Evolutionary conservation across 176 grass and related monocot genomes (phyloP).

Genomic region (Oryza australiensis): DNA sequence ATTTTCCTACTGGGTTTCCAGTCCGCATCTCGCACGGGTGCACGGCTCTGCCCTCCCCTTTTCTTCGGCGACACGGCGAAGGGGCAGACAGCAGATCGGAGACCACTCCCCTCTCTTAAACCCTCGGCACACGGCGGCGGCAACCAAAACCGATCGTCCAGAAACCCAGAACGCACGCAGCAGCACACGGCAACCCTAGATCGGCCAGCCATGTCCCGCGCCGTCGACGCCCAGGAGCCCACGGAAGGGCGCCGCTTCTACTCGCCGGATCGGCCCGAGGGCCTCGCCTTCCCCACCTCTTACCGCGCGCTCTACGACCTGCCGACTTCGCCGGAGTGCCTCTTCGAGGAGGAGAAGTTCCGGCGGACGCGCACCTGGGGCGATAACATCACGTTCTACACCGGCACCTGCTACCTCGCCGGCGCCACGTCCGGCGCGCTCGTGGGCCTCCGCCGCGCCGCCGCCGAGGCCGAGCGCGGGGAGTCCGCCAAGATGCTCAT

Average conservation of each 20-base stretch:
- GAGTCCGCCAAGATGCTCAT: slow-evolving; percentile 57
- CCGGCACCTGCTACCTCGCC: slow-evolving; percentile 44
- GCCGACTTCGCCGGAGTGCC: slow-evolving; percentile 63
- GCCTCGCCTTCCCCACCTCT: neutral
- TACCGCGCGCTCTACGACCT: slow-evolving; percentile 58
- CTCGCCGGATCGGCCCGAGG: slow-evolving; percentile 27
- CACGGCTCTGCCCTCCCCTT: neutral
- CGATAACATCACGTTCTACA: slow-evolving; percentile 62
- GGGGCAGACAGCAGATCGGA: neutral
- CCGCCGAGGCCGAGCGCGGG: slow-evolving; percentile 37
- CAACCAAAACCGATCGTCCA: neutral
- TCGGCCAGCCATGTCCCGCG: slow-evolving; percentile 16
- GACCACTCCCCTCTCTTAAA: neutral
- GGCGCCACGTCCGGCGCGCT: slow-evolving; percentile 39
- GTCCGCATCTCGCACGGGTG: neutral
- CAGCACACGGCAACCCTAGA: neutral
- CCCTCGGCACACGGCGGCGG: neutral
- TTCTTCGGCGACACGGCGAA: neutral
- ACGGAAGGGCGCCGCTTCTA: neutral
- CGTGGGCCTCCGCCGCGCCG: slow-evolving; percentile 42
- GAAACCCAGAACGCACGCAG: neutral
- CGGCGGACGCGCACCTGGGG: slow-evolving; percentile 18
- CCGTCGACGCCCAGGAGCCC: neutral
- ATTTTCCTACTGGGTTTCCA: neutral
- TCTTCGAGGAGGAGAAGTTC: slow-evolving; percentile 48